These are phyloP conservation scores for Tylopilus rubrobrunneus DNA, from an alignment of 768 basidiomycete species.

Conservation along the genomic window DNA sequence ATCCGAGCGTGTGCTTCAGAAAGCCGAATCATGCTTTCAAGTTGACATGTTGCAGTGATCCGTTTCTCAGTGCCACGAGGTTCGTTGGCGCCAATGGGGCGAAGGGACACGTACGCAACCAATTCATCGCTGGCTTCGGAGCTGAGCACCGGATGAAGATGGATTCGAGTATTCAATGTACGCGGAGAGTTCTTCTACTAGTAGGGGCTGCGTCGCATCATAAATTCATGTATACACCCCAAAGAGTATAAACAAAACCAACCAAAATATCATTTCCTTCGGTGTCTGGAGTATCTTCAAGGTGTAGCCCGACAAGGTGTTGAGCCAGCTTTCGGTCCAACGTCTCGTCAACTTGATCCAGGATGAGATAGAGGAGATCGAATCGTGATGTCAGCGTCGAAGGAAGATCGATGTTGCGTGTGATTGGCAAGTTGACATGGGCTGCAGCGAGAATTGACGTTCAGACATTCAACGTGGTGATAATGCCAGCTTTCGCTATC, in stretches of 20 bases:
- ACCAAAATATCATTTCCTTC: conserved; percentile 75
- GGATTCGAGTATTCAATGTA: conserved; percentile 92
- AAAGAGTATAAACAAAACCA: conserved; percentile 24
- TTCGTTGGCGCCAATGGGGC: conserved; percentile 82
- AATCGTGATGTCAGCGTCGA: conserved; percentile 98
- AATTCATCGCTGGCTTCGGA: conserved; percentile 76
- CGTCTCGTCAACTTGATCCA: conserved; percentile 90
- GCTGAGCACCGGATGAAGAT: conserved; percentile 81
- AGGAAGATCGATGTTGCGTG: conserved; percentile 94
- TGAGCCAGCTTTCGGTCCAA: conserved; percentile 85
- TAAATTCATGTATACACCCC: conserved; percentile 4
- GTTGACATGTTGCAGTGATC: conserved; percentile 95
- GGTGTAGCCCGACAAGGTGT: conserved; percentile 88
- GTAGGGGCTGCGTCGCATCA: conserved; percentile 60
- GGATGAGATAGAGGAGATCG: conserved; percentile 91
- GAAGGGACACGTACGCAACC: conserved; percentile 87
- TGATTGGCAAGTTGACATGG: conserved; percentile 88
- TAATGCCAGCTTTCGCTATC: conserved; percentile 95
- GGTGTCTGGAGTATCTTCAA: conserved; percentile 74
- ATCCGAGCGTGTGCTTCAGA: conserved; percentile 71
- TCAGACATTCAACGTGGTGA: conserved; percentile 96
- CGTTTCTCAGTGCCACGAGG: conserved; percentile 84
- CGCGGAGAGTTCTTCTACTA: conserved; percentile 86
- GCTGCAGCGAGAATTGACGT: conserved; percentile 97
- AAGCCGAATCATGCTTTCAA: conserved; percentile 95